Evolutionary conservation across 768 basidiomycete species (phyloP), one percentile per base, ranked within the genome.

Genomic region (Russula ochroleuca): DNA sequence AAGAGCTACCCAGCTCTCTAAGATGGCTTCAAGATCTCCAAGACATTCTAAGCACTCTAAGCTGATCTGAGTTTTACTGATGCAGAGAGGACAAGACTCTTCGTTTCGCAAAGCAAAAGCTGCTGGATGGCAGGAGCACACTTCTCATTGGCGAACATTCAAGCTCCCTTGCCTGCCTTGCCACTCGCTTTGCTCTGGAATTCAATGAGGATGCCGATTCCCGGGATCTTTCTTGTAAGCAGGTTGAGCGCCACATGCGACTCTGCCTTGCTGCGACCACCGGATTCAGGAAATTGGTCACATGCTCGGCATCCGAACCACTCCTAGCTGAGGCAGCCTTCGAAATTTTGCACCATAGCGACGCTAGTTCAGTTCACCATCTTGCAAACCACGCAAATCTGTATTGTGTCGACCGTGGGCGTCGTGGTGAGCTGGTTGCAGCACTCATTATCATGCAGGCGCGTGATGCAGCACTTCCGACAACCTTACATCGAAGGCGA

Each of bases 91-190:
- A 17, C 1, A 2, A 21, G 0, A 38, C n/a, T 14, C n/a, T 55
- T 13, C 13, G 0, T 9, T 55, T 55, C 28, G 54, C 54, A 0
- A 28, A 1, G 3, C 23, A 10, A 9, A 55, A 55, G 25, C 1
- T 55, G 7, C 40, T 55, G 3, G 19, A 14, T 5, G 54, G 54
- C 23, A 40, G 35, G 4, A 2, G 17, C n/a, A 13, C 1, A 1
- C 28, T 51, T 13, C 4, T 0, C 3, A 7, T 1, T 0, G 33
- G n/a, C n/a, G n/a, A n/a, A 17, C 25, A 14, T 1, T 19, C 1
- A 1, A 40, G 11, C 6, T 19, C 23, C 1, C 53, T 55, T 2
- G 55, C 55, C 4, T 57, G 40, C 8, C 37, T 41, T 4, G 40
- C 15, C 6, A 23, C 17, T 9, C 38, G 38, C 2, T 40, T 55